Percentiles rank a stretch among this genome's conserved stretches.
phyloP scores from a whole-genome alignment of 73 alveolate genomes.

The Durusdinium trenchii region DNA sequence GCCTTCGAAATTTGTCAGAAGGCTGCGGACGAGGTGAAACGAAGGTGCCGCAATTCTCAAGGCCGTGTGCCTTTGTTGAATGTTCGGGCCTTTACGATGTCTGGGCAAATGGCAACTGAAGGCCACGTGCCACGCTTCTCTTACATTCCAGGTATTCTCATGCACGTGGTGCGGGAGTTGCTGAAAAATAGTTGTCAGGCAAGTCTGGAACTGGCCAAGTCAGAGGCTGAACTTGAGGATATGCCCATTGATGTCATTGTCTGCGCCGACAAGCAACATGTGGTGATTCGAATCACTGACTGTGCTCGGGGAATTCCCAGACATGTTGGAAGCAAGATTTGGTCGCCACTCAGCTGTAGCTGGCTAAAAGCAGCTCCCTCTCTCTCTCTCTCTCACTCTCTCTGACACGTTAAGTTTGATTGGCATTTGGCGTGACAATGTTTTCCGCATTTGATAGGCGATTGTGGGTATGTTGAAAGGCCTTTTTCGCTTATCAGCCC shows the following conservation, averaged over 20 bases:
- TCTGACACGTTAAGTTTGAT: neutral
- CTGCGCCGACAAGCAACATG: slow-evolving; percentile 88
- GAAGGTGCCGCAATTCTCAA: slow-evolving; percentile 77
- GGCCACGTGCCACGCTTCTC: slow-evolving; percentile 52
- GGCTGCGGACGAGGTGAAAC: slow-evolving; percentile 83
- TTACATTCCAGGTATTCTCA: slow-evolving; percentile 89
- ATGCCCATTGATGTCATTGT: slow-evolving; percentile 71
- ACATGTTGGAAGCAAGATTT: slow-evolving; percentile 57
- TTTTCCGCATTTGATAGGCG: too few species aligned
- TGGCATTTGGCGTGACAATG: too few species aligned
- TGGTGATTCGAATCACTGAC: slow-evolving; percentile 84
- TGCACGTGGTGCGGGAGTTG: slow-evolving; percentile 89
- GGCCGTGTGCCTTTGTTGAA: slow-evolving; percentile 59
- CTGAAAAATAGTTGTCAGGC: slow-evolving; percentile 93
- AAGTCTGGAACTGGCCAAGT: slow-evolving; percentile 50
- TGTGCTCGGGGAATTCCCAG: slow-evolving; percentile 79
- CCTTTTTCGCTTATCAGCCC: too few species aligned
- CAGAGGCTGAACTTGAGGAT: slow-evolving; percentile 3
- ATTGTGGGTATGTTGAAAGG: too few species aligned
- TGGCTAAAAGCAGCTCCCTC: neutral
- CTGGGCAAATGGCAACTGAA: neutral
- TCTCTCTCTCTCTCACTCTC: neutral
- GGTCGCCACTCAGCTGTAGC: slow-evolving; percentile 49
- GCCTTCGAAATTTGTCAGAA: slow-evolving; percentile 75
- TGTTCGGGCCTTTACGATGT: slow-evolving; percentile 60